Evolutionary conservation across 1,284 basidiomycete species (phyloP).

Genomic region (Caloboletus firmus): DNA sequence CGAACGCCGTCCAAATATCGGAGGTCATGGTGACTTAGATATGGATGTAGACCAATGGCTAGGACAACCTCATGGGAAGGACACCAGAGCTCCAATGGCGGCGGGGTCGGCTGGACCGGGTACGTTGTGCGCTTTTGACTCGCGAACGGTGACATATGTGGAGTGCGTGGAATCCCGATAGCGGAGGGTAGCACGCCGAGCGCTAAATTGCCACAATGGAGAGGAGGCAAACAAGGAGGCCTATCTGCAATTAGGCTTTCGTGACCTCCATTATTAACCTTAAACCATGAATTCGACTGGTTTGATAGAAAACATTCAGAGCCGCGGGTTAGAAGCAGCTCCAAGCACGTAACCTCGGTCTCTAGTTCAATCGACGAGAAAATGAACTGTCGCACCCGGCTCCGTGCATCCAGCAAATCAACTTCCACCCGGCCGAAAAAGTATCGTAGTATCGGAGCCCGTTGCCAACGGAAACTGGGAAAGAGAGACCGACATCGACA

Average conservation of each 20-base stretch:
- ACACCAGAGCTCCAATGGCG: slow-evolving; percentile 5
- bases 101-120: neutral
- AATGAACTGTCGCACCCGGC: neutral
- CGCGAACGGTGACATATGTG: neutral
- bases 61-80: neutral
- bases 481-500: neutral
- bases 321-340: neutral
- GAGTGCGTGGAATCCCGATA: neutral
- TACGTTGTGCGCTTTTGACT: neutral
- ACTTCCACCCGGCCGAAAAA: neutral
- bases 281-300: neutral
- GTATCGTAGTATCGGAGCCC: neutral
- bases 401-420: neutral
- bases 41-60: neutral
- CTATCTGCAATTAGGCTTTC: neutral
- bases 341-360: neutral
- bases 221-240: neutral
- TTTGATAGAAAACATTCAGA: neutral
- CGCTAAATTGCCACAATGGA: slow-evolving; percentile 9
- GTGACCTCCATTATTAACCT: neutral
- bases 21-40: neutral
- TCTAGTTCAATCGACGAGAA: neutral
- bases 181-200: neutral
- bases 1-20: neutral
- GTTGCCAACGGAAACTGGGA: neutral